A percentile compares a stretch with the other conserved stretches of the same genome.
These are phyloP conservation scores for Limnanthes douglasii DNA, from an alignment of 345 rosid species.

Conservation along the genomic window DNA sequence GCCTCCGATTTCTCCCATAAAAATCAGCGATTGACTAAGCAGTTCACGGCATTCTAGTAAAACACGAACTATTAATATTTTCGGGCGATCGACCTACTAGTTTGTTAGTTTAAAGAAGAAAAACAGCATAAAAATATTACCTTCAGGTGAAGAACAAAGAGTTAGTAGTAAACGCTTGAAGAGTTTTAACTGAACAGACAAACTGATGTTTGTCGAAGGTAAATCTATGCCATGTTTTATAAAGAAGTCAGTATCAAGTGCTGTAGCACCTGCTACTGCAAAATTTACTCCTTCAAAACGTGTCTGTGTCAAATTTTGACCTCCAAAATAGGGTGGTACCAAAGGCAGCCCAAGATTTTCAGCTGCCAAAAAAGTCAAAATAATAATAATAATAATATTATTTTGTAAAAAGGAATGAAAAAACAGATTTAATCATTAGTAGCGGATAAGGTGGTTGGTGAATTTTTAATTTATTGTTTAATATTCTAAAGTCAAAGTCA, in stretches of 20 bases:
- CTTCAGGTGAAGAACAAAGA: slow-evolving; percentile 16
- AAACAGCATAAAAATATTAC: no score
- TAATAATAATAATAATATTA: no score
- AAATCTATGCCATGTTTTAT: slow-evolving; percentile 14
- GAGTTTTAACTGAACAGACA: slow-evolving; percentile 19
- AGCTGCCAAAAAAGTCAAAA: slow-evolving; percentile 16
- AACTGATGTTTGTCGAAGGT: slow-evolving; percentile 14
- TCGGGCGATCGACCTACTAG: no score
- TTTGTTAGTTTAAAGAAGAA: neutral
- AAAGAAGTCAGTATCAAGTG: slow-evolving; percentile 17
- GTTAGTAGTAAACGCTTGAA: slow-evolving; percentile 28
- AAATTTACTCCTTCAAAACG: slow-evolving; percentile 34
- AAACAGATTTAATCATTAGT: no score
- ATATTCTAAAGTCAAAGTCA: no score
- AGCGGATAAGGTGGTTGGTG: no score
- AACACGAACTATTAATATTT: neutral
- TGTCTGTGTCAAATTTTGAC: slow-evolving; percentile 9
- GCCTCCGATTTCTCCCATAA: slow-evolving; percentile 49
- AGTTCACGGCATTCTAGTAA: slow-evolving; percentile 19
- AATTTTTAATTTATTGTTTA: no score
- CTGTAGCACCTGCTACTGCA: slow-evolving; percentile 38
- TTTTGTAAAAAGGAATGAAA: no score
- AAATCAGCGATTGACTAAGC: slow-evolving; percentile 19
- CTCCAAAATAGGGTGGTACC: slow-evolving; percentile 23
- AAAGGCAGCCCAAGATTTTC: slow-evolving; percentile 20